Conservation (phyloP, 176 grass and related monocot genomes). For the Microstegium vimineum region DNA sequence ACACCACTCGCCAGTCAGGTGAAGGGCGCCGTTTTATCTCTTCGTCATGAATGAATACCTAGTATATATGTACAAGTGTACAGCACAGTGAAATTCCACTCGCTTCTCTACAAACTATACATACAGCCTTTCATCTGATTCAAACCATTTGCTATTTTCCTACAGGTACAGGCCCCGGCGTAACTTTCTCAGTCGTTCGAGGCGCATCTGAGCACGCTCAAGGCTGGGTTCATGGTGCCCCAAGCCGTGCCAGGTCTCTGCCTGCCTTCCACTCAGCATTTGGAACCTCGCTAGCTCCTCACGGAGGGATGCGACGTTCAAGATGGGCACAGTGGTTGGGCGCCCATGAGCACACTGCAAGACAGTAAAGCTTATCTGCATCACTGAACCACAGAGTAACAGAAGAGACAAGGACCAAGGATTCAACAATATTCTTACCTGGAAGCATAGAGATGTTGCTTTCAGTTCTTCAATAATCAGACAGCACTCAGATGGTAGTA, state of each 20-base stretch:
- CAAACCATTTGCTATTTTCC: conserved; percentile 4
- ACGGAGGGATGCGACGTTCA: conserved; percentile 55
- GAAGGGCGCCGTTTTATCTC: neutral
- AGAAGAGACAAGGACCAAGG: neutral
- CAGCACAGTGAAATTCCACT: neutral
- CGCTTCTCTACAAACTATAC: neutral
- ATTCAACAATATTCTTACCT: conserved; percentile 39
- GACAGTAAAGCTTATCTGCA: neutral
- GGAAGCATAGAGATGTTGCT: conserved; percentile 86
- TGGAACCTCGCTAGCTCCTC: conserved; percentile 44
- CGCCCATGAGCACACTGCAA: conserved; percentile 94
- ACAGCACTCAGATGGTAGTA: conserved; percentile 81
- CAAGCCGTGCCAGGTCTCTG: conserved; percentile 63
- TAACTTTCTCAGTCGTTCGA: conserved; percentile 47
- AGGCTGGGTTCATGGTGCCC: conserved; percentile 45
- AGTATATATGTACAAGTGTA: neutral
- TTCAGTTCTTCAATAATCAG: conserved; percentile 94
- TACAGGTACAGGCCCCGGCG: neutral
- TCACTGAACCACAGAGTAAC: neutral
- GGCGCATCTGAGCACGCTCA: conserved; percentile 44
- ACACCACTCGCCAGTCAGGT: neutral
- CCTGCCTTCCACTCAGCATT: conserved; percentile 23
- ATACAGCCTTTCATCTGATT: neutral
- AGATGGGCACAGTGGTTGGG: conserved; percentile 75
- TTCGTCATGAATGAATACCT: neutral